A percentile compares a stretch with the other conserved stretches of the same genome.
Conservation (phyloP, 345 rosid genomes). For the Passiflora organensis region DNA sequence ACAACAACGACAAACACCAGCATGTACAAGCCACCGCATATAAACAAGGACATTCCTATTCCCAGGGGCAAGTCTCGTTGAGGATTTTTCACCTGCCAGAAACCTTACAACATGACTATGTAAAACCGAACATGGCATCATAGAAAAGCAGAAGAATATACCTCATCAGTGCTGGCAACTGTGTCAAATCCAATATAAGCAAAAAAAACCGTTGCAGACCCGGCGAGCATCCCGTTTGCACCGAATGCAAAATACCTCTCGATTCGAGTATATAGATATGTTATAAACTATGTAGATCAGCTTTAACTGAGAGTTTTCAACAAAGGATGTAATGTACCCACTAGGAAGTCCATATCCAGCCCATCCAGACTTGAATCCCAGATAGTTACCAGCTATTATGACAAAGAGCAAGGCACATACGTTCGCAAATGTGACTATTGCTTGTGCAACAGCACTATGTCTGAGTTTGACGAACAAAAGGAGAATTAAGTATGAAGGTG, state of each 20-base stretch:
- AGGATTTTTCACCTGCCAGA: slow-evolving; percentile 82
- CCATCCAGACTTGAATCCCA: slow-evolving; percentile 94
- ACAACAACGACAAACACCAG: slow-evolving; percentile 83
- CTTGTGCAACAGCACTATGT: slow-evolving; percentile 90
- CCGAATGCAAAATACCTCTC: slow-evolving; percentile 86
- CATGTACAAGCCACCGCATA: slow-evolving; percentile 90
- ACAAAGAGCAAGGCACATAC: slow-evolving; percentile 81
- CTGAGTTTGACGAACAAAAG: slow-evolving; percentile 4
- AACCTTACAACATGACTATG: too few species aligned
- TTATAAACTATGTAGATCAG: slow-evolving; percentile 4
- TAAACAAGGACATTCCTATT: slow-evolving; percentile 74
- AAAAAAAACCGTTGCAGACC: slow-evolving; percentile 94
- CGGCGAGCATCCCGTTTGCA: slow-evolving; percentile 95
- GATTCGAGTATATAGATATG: slow-evolving; percentile 8
- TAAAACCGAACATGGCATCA: too few species aligned
- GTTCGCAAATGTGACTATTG: slow-evolving; percentile 65
- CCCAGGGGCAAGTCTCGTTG: slow-evolving; percentile 96
- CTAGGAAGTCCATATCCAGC: slow-evolving; percentile 81
- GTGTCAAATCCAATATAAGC: slow-evolving; percentile 95
- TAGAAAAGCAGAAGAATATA: slow-evolving; percentile 7
- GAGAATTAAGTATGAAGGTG: background rate
- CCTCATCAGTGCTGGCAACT: slow-evolving; percentile 99
- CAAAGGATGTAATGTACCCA: slow-evolving; percentile 48
- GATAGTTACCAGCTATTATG: slow-evolving; percentile 73
- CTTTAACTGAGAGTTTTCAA: background rate